Evolutionary conservation across 2,329 filamentous ascomycete genomes (phyloP), one percentile per base, ranked within the genome.

Genomic region (Escovopsis sp.): DNA sequence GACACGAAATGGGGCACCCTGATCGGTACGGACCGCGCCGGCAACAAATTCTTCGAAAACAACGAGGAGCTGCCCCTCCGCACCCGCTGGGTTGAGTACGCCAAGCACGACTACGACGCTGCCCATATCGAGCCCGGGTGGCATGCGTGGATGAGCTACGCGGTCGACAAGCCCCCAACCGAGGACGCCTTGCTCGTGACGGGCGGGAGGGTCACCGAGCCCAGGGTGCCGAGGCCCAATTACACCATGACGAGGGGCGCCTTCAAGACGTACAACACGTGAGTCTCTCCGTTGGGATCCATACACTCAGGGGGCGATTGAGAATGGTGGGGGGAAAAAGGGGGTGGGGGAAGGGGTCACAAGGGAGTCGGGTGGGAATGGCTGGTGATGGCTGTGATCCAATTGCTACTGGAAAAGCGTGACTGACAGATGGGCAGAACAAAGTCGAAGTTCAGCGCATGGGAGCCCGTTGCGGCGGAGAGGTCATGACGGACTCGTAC

Each of bases 21-120:
- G 52, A 77, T 98, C 51, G 91, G 82, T 55, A 75, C 69, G 57
- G 91, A 98, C 70, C 77, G 80, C 63, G 93, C 80, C 61, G 93
- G 91, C 64, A 98, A 98, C 78, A 96, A 94, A 70, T 98, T 75
- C 74, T 98, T 77, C 63, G 91, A 98, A 74, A 95, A 98, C 71
- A 65, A 77, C 58, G 87, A 96, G 61, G 91, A 98, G 65, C 73
- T 98, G 46, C 91, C 91, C 45, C 87, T 95, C 56, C 83, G 89
- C 58, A 95, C 87, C 54, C 79, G 88, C 72, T 98, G 93, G 91
- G 85, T 98, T 50, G 88, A 96, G 65, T 98, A 93, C 73, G 89
- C 86, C 68, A 74, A 84, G 63, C 72, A 85, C 55, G 86, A 96
- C 63, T 84, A 73, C 59, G 84, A 91, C 55, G 70, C 84, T 48